phyloP scores from a whole-genome alignment of 2,329 filamentous ascomycete species.

The Rhynchosporium agropyri region DNA sequence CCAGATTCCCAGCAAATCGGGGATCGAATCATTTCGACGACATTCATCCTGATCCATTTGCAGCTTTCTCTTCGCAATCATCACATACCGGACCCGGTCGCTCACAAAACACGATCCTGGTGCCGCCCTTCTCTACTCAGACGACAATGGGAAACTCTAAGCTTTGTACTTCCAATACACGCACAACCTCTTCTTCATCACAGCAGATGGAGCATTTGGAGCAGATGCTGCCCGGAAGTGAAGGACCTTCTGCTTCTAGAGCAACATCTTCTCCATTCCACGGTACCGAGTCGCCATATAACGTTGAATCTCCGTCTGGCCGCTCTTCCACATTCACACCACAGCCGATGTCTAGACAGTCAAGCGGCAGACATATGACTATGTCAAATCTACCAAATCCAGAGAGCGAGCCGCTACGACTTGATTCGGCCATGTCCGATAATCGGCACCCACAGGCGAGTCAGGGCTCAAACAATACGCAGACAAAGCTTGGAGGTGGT shows the following conservation, averaged over 20 bases:
- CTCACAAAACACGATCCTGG: neutral
- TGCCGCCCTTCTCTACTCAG: neutral
- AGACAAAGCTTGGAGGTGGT: slow-evolving; percentile 2
- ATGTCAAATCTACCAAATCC: slow-evolving; percentile 15
- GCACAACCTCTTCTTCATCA: neutral
- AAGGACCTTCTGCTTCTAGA: neutral
- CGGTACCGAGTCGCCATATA: slow-evolving; percentile 29
- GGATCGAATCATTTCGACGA: slow-evolving; percentile 4
- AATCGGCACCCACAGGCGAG: neutral
- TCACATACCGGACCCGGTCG: slow-evolving; percentile 3
- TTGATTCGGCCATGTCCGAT: slow-evolving; percentile 12
- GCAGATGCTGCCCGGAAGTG: neutral
- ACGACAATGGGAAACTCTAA: slow-evolving; percentile 5
- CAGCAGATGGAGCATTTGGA: slow-evolving; percentile 2
- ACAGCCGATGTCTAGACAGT: slow-evolving; percentile 18
- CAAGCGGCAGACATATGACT: slow-evolving; percentile 9
- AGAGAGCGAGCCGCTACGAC: slow-evolving; percentile 21
- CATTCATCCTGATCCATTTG: neutral
- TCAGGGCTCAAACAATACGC: slow-evolving; percentile 11
- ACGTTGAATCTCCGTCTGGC: slow-evolving; percentile 29
- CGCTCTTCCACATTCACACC: slow-evolving; percentile 15
- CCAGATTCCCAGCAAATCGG: neutral
- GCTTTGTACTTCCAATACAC: neutral
- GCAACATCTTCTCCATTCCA: slow-evolving; percentile 10
- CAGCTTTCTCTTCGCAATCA: neutral